Evolutionary conservation across 2,329 filamentous ascomycete species (phyloP), one percentile per base, ranked within the genome.

Genomic region (Aspergillus ruber): DNA sequence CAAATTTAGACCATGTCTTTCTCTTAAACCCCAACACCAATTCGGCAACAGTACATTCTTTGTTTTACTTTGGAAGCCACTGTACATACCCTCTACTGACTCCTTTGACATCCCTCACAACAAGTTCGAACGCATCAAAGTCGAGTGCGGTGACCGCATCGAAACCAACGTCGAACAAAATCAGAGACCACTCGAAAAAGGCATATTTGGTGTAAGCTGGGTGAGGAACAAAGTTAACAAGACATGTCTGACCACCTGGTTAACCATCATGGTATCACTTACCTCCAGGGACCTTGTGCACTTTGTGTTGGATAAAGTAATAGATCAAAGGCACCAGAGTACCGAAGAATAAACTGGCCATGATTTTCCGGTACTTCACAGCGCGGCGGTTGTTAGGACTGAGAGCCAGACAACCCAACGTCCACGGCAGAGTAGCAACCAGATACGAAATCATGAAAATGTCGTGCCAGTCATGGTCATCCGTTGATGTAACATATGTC

Each of bases 371-470:
- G 69, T 94, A 95, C 71, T 86, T 90, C 64, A 96, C 79, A 6
- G 93, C 88, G 52, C 75, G 81, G 10, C 84, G 78, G 65, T 96
- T 95, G 48, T 84, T 82, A 9, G 91, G 90, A 69, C 90, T 96
- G 44, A 97, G 74, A 4, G 86, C 83, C 52, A 97, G 80, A 68
- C 91, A 96, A 43, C 93, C 93, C 42, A 89, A 69, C 2, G 91
- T 98, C 93, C 93, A 98, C 2, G 93, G 93, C 46, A 98, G 76
- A 2, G 93, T 97, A 29, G 89, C 86, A 41, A 98, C 85, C 47
- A 98, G 77, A 69, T 98, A 98, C 12, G 90, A 94, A 58, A 98
- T 96, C 93, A 98, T 98, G 68, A 98, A 91, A 53, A 97, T 91
- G 64, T 98, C 93, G 68, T 98, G 93, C 90, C 90, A 97, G 70